Conservation (phyloP, 2,329 filamentous ascomycete species). For the Lecanicillium sp. region DNA sequence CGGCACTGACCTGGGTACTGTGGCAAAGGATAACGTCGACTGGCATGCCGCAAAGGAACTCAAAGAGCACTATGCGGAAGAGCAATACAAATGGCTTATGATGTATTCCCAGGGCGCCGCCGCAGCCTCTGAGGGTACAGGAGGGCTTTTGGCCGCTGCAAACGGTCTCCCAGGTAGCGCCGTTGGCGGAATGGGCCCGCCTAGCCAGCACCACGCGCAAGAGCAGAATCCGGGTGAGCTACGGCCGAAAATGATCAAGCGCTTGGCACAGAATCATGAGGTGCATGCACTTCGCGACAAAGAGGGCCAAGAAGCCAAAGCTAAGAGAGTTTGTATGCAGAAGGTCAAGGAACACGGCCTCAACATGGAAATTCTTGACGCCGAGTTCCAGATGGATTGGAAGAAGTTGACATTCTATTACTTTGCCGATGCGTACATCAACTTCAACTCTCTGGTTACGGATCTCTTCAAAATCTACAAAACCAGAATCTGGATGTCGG, state of each 20-base stretch:
- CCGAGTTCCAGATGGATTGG: constrained; percentile 99
- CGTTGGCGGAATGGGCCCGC: constrained; percentile 70
- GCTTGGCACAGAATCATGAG: constrained; percentile 85
- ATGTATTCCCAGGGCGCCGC: constrained; percentile 85
- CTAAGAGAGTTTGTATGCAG: constrained; percentile 91
- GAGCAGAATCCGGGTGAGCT: constrained; percentile 66
- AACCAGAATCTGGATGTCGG: constrained; percentile 98
- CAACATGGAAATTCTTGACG: constrained; percentile 97
- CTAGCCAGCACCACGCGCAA: constrained; percentile 63
- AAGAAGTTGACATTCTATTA: constrained; percentile 99
- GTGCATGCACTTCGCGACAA: constrained; percentile 85
- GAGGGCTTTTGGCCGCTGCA: constrained; percentile 55
- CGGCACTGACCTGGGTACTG: constrained; percentile 89
- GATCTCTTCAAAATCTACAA: constrained; percentile 99
- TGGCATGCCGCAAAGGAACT: constrained; percentile 81
- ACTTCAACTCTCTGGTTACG: constrained; percentile 95
- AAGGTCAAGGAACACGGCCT: constrained; percentile 92
- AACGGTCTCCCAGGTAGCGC: constrained; percentile 60
- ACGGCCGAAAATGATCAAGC: constrained; percentile 94
- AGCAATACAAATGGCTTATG: constrained; percentile 98
- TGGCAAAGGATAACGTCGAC: constrained; percentile 79
- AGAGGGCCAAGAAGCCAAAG: constrained; percentile 94
- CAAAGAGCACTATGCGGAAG: constrained; percentile 86
- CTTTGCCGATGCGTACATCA: constrained; percentile 96
- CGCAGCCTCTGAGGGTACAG: constrained; percentile 50